A percentile compares a stretch with the other conserved stretches of the same genome.
phyloP scores from a whole-genome alignment of 2,329 filamentous ascomycete species.

The Penicillium verrucosum region DNA sequence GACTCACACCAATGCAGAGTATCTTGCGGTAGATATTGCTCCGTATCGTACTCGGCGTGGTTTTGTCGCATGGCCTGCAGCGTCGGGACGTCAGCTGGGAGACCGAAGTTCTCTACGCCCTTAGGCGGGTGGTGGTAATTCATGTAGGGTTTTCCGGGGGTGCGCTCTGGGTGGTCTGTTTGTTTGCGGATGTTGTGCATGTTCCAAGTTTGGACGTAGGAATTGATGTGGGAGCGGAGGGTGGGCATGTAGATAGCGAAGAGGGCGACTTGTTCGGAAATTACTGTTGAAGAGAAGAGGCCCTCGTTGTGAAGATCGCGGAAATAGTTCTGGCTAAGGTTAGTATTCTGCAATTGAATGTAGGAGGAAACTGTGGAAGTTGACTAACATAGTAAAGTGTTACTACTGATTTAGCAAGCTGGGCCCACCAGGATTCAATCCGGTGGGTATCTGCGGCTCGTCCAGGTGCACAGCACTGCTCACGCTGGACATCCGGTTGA shows the following conservation, averaged over 20 bases:
- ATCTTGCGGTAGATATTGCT: conserved; percentile 9
- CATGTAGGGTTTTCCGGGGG: conserved; percentile 8
- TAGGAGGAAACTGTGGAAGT: not conserved
- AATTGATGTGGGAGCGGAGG: conserved; percentile 4
- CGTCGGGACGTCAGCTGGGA: not conserved
- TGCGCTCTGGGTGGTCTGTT: conserved; percentile 2
- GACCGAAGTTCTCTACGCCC: conserved; percentile 9
- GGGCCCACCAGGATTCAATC: conserved; percentile 16
- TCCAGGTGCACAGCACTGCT: conserved; percentile 9
- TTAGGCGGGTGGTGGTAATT: conserved; percentile 13
- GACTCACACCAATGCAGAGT: conserved; percentile 6
- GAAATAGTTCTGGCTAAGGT: conserved; percentile 11
- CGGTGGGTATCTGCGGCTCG: conserved; percentile 11
- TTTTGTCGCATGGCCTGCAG: conserved; percentile 1
- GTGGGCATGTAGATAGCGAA: conserved; percentile 12
- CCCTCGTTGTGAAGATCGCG: conserved; percentile 4
- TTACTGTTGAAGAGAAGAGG: conserved; percentile 3
- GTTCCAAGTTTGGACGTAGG: conserved; percentile 12
- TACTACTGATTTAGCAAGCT: conserved; percentile 8
- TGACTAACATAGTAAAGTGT: conserved; percentile 5
- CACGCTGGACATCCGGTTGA: conserved; percentile 3
- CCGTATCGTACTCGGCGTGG: not conserved
- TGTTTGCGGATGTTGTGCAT: conserved; percentile 12
- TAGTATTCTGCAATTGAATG: not conserved
- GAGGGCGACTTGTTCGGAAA: conserved; percentile 10